Evolutionary conservation across 345 rosid genomes (phyloP).

Genomic region (Lenwebbia sp.): DNA sequence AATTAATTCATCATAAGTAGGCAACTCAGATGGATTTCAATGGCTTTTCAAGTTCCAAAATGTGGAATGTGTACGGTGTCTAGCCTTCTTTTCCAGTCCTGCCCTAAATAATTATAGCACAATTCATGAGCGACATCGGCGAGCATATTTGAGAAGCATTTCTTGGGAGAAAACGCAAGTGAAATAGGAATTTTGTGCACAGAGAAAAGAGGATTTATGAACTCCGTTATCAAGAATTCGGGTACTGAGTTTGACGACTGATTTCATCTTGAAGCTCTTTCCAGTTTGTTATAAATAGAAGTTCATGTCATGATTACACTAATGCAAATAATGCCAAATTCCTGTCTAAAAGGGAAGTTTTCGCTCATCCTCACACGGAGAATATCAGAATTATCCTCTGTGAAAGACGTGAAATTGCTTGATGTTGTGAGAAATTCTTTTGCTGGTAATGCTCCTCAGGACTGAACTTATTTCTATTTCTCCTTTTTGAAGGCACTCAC

Average conservation of each 20-base stretch:
- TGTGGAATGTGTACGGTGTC: neutral
- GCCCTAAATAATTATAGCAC: neutral
- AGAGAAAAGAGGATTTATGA: neutral
- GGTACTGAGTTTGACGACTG: neutral
- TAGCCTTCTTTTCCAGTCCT: neutral
- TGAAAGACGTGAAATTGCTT: neutral
- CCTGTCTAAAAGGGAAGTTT: neutral
- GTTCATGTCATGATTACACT: neutral
- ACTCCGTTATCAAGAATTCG: neutral
- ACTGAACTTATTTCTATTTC: neutral
- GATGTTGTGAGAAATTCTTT: neutral
- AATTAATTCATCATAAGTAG: neutral
- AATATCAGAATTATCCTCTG: neutral
- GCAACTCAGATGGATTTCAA: neutral
- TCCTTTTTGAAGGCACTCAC: slow-evolving; percentile 63
- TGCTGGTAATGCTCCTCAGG: neutral
- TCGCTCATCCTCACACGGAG: neutral
- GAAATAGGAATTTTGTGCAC: neutral
- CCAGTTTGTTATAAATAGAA: neutral
- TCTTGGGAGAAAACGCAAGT: neutral
- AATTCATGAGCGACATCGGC: neutral
- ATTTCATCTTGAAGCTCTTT: neutral
- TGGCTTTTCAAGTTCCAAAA: neutral
- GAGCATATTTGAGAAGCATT: neutral
- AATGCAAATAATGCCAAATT: neutral